Conservation (phyloP, 2,329 filamentous ascomycete species). For the Fusarium sp. region DNA sequence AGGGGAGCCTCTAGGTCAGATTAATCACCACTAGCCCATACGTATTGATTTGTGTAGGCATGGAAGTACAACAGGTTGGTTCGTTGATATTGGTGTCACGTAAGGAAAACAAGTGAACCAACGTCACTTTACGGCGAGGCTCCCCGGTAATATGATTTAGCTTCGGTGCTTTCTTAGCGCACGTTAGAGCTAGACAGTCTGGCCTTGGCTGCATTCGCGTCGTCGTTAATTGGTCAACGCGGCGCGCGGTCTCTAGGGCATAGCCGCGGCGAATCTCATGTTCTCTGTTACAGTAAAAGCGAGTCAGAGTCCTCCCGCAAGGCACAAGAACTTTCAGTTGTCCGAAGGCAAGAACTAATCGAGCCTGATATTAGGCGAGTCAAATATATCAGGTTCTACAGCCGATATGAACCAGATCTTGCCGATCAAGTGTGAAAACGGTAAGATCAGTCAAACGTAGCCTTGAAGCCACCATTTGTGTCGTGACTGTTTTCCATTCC, state of each 20-base stretch:
- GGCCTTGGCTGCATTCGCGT: conserved; percentile 28
- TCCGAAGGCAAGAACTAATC: background rate
- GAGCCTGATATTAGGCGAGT: conserved; percentile 5
- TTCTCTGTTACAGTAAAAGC: background rate
- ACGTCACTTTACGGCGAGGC: conserved; percentile 21
- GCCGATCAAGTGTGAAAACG: background rate
- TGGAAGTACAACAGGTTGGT: conserved; percentile 5
- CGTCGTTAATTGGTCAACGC: conserved; percentile 18
- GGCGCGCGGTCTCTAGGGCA: background rate
- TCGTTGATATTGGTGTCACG: conserved; percentile 26
- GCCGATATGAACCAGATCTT: conserved; percentile 8
- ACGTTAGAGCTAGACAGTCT: conserved; percentile 35
- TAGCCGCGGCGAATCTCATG: background rate
- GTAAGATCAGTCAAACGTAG: background rate
- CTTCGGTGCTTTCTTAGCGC: conserved; percentile 16
- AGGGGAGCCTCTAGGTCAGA: conserved; percentile 10
- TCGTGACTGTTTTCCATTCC: background rate
- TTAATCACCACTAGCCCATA: conserved; percentile 6
- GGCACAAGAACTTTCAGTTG: background rate
- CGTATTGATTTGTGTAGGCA: background rate
- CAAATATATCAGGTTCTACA: background rate
- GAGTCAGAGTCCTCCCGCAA: conserved; percentile 1
- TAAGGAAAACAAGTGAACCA: conserved; percentile 3
- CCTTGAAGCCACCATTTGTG: background rate
- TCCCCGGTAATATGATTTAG: conserved; percentile 27